Evolutionary conservation across 345 rosid genomes (phyloP), one percentile per base, ranked within the genome.

Genomic region (Populus deltoides): DNA sequence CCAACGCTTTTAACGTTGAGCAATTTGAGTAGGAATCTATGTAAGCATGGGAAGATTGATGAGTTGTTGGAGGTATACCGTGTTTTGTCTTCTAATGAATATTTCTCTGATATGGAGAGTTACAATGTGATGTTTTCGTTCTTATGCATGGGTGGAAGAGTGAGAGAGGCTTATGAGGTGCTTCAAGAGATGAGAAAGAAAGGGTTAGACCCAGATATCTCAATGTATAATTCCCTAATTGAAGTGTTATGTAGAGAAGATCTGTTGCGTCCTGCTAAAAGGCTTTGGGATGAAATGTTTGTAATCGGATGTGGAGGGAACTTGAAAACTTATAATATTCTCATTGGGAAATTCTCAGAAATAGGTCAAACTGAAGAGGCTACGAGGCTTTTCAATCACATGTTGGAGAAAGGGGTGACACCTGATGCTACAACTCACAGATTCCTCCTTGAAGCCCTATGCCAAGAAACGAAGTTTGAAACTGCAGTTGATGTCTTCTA

Each of bases 251-350:
- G 98, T 76, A 85, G 85, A 80, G 92, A 90, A 51, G 97, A 91
- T 83, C 85, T 92, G 68, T 81, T 92, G 61, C 97, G 96, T 77
- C 98, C 99, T 22, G 99, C 99, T 20, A 93, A 91, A 84, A 91
- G 78, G 81, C 83, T 94, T 76, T 94, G 98, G 98, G 97, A 91
- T 83, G 97, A 94, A 88, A 93, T 93, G 97, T 93, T 93, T 81
- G 86, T 87, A 22, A 86, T 77, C 74, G 95, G 97, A 29, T 94
- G 94, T 77, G 70, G 82, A 38, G 92, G 90, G 85, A 88, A 93
- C 74, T 75, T 85, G 73, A 88, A 80, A 72, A 90, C 93, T 8
- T 93, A 95, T 68, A 87, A 83, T 76, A 84, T 91, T 67, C 92
- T 93, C 66, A 91, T 92, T 57, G 76, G 78, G 80, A 93, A 92